A percentile compares a stretch with the other conserved stretches of the same genome.
Conservation (phyloP, 352 stramenopile genomes). For the Pythium rhizo-oryzae region DNA sequence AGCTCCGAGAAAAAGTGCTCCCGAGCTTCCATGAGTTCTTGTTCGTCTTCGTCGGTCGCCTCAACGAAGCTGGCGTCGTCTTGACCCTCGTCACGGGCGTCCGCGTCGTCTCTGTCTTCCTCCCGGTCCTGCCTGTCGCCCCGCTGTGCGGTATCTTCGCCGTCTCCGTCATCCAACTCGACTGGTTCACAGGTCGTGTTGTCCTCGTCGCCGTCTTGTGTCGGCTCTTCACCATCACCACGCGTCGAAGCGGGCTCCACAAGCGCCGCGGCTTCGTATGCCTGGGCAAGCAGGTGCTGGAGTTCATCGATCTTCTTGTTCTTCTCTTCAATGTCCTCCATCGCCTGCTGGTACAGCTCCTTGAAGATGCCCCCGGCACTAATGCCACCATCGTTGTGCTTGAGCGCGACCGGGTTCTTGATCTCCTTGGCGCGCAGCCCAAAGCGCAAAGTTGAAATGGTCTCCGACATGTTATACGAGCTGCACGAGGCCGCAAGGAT, state of each 20-base stretch:
- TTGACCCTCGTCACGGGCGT: not conserved
- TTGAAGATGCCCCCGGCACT: conserved; percentile 47
- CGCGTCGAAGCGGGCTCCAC: not conserved
- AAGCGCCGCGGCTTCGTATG: conserved; percentile 38
- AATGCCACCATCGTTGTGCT: conserved; percentile 36
- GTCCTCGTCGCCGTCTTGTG: not conserved
- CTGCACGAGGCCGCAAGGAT: conserved; percentile 92
- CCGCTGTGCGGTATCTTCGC: not conserved
- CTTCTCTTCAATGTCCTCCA: conserved; percentile 68
- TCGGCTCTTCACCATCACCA: not conserved
- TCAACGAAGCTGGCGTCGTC: not conserved
- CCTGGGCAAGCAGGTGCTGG: conserved; percentile 46
- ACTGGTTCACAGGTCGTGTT: not conserved
- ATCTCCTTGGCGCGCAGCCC: conserved; percentile 79
- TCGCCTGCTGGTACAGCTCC: conserved; percentile 70
- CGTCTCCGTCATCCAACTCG: not conserved
- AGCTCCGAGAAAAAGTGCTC: conserved; percentile 32
- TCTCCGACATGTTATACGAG: conserved; percentile 82
- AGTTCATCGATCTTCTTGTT: conserved; percentile 73
- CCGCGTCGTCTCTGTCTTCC: not conserved
- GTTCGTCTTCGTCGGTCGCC: conserved; percentile 1
- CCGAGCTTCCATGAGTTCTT: conserved; percentile 8
- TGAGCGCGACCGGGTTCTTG: conserved; percentile 65
- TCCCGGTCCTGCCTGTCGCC: too few relatives aligned
- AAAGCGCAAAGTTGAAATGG: conserved; percentile 78